Base-by-base conservation (phyloP, 345 rosid species). In the Combretum micranthum region DNA sequence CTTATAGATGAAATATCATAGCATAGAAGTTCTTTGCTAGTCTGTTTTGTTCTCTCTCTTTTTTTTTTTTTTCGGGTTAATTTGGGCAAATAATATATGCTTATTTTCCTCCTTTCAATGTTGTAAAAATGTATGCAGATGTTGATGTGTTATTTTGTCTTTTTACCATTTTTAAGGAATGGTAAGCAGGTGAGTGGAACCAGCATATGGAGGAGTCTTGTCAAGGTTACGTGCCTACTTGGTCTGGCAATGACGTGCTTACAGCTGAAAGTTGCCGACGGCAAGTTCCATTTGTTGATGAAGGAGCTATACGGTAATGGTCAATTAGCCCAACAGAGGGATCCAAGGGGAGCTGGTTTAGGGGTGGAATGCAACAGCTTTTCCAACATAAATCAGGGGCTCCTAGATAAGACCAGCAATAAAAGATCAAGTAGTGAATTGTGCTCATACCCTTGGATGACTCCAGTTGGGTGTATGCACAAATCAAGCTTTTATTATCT, bases 111-210 rank as follows among this genome's bases (percentile, higher is more conserved):
- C 26, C 39, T 32, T 5, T 32, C 9, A 32, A 32, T 32, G 39
- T 32, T 32, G 39, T 32, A 1, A 32, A 32, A 32, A 32, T 7
- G 10, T 32, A 32, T 32, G 9, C 9, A 32, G 39, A 32, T 32
- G 9, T 72, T 64, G 59, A 66, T 77, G 53, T 15, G 62, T 22
- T 75, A 51, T 55, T 55, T 55, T 20, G 47, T 4, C 18, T 18
- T 55, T 16, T 55, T 42, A 23, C n/a, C 19, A 15, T 26, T 22
- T 51, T 58, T 71, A 77, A 87, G 90, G 86, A 80, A 81, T 69
- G 89, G 79, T 75, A 86, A 81, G 89, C 89, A 80, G 79, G 87
- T 60, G 80, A 79, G 32, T 81, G 85, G 74, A 78, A 81, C 76
- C 59, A 64, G 69, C 79, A 76, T 72, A 60, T 62, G 23, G 88